Base-by-base conservation (phyloP, 1,284 basidiomycete species). In the Afroboletus lepidellus region DNA sequence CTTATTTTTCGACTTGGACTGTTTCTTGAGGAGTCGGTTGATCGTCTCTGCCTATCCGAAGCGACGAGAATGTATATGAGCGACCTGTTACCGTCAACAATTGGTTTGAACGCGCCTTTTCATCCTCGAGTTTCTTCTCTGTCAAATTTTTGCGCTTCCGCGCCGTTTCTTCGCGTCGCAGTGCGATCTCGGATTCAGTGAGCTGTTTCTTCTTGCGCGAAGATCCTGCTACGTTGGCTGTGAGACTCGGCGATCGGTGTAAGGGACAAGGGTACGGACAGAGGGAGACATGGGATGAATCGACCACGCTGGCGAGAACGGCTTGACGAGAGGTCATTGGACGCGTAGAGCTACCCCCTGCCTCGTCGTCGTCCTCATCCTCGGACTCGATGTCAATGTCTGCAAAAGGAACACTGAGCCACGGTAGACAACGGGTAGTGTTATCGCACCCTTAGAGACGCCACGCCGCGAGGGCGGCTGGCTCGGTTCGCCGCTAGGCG, bases 111-210 rank as follows among this genome's bases (percentile, higher is more conserved):
- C 45, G 37, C 53, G 86, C 92, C 81, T 95, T 95, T 69, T 96
- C 93, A 62, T 96, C 93, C 66, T 95, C 91, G 20, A 94, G 76
- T 69, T 90, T 92, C 77, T 94, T 94, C 70, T 94, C 93, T 18
- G 83, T 86, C 55, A 94, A 76, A 60, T 94, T 90, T 63, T 85
- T 90, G 41, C 93, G 78, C 66, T 93, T 90, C 29, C 92, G 77
- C 0, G 92, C 91, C 0, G 86, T 92, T 71, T 96, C 93, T 66
- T 93, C 91, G 27, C 90, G 77, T 44, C 87, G 81, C 16, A 94
- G 75, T 0, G 89, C 85, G 2, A 92, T 75, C 69, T 95, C 93
- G 0, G 85, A 82, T 60, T 93, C 91, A 16, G 91, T 94, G 5
- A 93, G 74, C 12, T 84, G 78, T 60, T 88, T 86, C 70, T 92